phyloP scores from a whole-genome alignment of 2,329 filamentous ascomycete genomes.

The Lecanicillium sp. region DNA sequence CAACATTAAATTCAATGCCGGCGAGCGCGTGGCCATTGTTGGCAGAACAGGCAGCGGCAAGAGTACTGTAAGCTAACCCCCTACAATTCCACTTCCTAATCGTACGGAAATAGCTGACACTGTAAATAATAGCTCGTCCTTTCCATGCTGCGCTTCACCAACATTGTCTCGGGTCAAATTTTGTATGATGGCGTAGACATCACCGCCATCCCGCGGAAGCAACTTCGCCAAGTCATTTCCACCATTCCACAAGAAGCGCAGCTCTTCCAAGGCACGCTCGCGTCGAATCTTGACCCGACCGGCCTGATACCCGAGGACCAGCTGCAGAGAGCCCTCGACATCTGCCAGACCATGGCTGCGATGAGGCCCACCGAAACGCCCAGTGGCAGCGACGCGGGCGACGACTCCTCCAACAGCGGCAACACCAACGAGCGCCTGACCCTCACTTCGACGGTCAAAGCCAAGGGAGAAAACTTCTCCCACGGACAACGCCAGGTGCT shows the following conservation, averaged over 20 bases:
- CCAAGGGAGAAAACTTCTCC: constrained; percentile 47
- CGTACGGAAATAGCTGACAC: neutral
- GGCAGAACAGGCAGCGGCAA: constrained; percentile 80
- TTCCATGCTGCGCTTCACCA: constrained; percentile 47
- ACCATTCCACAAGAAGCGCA: constrained; percentile 54
- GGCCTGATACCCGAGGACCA: constrained; percentile 42
- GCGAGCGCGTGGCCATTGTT: constrained; percentile 70
- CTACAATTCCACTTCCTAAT: too few relatives aligned
- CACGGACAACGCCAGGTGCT: constrained; percentile 52
- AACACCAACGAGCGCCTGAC: constrained; percentile 18
- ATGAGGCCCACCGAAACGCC: constrained; percentile 32
- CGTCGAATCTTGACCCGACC: constrained; percentile 57
- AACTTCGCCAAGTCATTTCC: constrained; percentile 45
- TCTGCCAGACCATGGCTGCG: constrained; percentile 52
- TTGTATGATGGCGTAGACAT: constrained; percentile 50
- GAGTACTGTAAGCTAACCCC: constrained; percentile 52
- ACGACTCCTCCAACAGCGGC: constrained; percentile 11
- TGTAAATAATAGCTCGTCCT: constrained; percentile 33
- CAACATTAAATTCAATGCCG: constrained; percentile 48
- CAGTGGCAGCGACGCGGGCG: constrained; percentile 13
- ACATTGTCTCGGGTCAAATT: constrained; percentile 43
- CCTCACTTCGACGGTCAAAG: constrained; percentile 39
- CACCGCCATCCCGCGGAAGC: constrained; percentile 37
- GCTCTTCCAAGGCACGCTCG: constrained; percentile 46
- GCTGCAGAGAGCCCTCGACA: constrained; percentile 51